Evolutionary conservation across 108 stramenopile species (phyloP).

Genomic region (Conticribra weissflogii): DNA sequence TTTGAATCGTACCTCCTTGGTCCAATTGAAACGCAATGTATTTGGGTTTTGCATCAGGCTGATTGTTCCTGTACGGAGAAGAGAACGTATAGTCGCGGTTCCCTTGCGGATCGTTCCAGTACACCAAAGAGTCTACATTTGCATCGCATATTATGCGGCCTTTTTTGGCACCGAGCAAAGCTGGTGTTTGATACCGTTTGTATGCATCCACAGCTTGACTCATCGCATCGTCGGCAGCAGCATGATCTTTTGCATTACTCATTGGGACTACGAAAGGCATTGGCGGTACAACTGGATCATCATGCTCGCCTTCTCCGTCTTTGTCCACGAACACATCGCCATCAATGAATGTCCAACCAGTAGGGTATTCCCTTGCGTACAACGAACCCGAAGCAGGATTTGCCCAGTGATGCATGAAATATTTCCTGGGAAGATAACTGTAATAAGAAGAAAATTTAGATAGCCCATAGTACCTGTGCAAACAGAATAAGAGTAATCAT

Average conservation of each 20-base stretch:
- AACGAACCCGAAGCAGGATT: constrained; percentile 53
- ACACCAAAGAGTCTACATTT: constrained; percentile 56
- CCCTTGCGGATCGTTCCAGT: constrained; percentile 73
- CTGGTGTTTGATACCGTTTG: constrained; percentile 19
- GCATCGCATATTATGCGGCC: constrained; percentile 57
- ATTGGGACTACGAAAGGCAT: too few species aligned
- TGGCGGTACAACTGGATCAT: too few species aligned
- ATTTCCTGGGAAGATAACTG: constrained; percentile 56
- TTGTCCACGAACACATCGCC: constrained; percentile 67
- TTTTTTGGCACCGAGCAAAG: constrained; percentile 9
- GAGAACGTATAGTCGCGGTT: constrained; percentile 48
- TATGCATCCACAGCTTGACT: constrained; percentile 18
- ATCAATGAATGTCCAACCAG: constrained; percentile 75
- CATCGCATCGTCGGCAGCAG: background rate
- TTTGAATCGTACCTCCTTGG: too few species aligned
- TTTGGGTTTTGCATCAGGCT: constrained; percentile 32
- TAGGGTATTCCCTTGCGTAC: constrained; percentile 66
- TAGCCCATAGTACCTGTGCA: constrained; percentile 73
- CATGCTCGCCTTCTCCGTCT: constrained; percentile 41
- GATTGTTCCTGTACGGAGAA: constrained; percentile 40
- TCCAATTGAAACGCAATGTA: constrained; percentile 12
- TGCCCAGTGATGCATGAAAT: constrained; percentile 57
- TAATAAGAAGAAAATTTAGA: constrained; percentile 67
- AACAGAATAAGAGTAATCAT: background rate
- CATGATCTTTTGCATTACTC: too few species aligned